phyloP scores from a whole-genome alignment of 2,329 filamentous ascomycete species.

The Penicillium oxalicum region DNA sequence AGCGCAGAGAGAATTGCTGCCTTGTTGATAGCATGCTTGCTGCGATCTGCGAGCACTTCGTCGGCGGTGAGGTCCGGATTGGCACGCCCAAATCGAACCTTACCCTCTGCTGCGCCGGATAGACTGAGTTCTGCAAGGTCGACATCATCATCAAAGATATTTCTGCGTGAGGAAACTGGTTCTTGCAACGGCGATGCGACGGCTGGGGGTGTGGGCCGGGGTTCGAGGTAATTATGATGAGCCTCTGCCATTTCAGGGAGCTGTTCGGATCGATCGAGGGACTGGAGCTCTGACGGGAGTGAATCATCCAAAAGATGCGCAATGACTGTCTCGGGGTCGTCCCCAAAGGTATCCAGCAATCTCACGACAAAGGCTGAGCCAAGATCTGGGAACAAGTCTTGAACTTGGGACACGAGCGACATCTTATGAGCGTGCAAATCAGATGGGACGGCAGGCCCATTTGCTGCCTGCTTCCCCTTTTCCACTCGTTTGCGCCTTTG shows the following conservation, averaged over 20 bases:
- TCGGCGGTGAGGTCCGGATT: conserved; percentile 62
- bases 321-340: conserved; percentile 73
- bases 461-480: conserved; percentile 39
- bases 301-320: conserved; percentile 74
- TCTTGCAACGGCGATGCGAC: conserved; percentile 28
- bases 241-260: conserved; percentile 28
- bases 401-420: conserved; percentile 81
- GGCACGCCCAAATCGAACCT: conserved; percentile 71
- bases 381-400: conserved; percentile 85
- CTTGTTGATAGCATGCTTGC: conserved; percentile 61
- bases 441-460: conserved; percentile 26
- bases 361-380: conserved; percentile 75
- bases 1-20: conserved; percentile 83
- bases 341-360: conserved; percentile 70
- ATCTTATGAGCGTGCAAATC: conserved; percentile 71
- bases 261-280: conserved; percentile 58
- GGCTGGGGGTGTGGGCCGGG: conserved; percentile 38
- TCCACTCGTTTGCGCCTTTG: conserved; percentile 34
- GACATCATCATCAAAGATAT: conserved; percentile 69
- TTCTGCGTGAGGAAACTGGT: conserved; percentile 49
- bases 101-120: conserved; percentile 47
- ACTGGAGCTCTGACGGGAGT: conserved; percentile 62
- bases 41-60: conserved; percentile 60
- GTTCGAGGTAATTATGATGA: conserved; percentile 54
- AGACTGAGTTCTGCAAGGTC: conserved; percentile 67